phyloP scores from a whole-genome alignment of 345 rosid genomes.

The Eucalyptus curtisii region DNA sequence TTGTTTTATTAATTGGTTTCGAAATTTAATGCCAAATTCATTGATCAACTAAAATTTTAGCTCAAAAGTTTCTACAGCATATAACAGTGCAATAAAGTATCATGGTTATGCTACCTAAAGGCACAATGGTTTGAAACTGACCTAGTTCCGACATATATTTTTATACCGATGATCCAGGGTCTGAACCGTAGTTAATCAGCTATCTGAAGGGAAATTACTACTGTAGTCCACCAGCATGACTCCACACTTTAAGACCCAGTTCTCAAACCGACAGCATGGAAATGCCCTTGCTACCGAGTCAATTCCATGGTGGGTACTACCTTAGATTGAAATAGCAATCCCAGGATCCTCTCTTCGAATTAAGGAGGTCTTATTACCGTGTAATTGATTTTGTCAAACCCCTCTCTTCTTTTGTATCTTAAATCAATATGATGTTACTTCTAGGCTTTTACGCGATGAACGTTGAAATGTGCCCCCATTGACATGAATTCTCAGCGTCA shows the following conservation, averaged over 20 bases:
- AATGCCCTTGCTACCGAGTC: background rate
- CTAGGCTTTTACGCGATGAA: background rate
- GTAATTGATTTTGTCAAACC: background rate
- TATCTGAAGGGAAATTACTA: background rate
- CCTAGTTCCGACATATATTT: background rate
- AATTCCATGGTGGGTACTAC: background rate
- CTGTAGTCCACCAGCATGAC: background rate
- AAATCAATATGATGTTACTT: background rate
- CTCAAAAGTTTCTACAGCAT: background rate
- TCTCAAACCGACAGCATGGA: background rate
- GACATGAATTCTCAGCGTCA: background rate
- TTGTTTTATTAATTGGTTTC: background rate
- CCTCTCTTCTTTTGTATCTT: background rate
- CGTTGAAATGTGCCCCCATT: background rate
- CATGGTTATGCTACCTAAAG: background rate
- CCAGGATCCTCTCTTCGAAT: background rate
- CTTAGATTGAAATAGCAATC: background rate
- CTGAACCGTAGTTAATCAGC: fast-evolving
- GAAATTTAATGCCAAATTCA: background rate
- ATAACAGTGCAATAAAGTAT: background rate
- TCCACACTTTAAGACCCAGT: background rate
- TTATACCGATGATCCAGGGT: background rate
- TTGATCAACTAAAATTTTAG: background rate
- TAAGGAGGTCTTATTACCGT: background rate
- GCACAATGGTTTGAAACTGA: background rate